Evolutionary conservation across 2,329 filamentous ascomycete species (phyloP), one percentile per base, ranked within the genome.

Genomic region (Orbilia quercus): DNA sequence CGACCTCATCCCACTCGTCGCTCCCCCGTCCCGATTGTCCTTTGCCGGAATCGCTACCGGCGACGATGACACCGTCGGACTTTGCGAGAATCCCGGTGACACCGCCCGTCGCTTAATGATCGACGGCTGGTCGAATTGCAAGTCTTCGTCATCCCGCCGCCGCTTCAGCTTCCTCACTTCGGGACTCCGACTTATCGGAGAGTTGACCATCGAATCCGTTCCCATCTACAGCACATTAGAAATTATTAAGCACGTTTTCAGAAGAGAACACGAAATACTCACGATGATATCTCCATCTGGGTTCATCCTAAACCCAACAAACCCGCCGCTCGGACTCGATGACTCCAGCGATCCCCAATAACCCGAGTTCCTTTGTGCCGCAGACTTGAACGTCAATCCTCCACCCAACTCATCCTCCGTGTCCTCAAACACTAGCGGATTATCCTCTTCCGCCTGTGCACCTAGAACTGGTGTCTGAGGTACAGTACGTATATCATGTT

Each of bases 81-180:
- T 78, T 47, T 77, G 75, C 7, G 75, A 77, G 34, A 78, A 70
- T n/a, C 77, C 76, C 22, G 77, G 77, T 7, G 75, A 76, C 1
- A 78, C 77, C 25, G 77, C 77, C 48, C 77, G 75, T 42, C 77
- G 64, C 45, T 78, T 78, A 44, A 78, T 77, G 48, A 76, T 76
- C 14, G 74, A 75, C 55, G 75, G 76, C 16, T 57, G 55, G 25
- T 77, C 76, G 44, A 77, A 77, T 7, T 71, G 60, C 51, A 58
- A 14, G n/a, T 77, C 76, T 7, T 74, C 70, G 18, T 74, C 60
- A 16, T 66, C 70, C 4, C 70, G 45, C 25, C 70, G 47, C 16
- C 70, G 54, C 57, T 74, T 74, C 18, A 74, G 50, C 48, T 67
- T 74, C 18, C 70, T 31, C 14, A 74, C 62, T 22, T 74, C 70